phyloP scores from a whole-genome alignment of 176 grass and related monocot species.

The Areca catechu region DNA sequence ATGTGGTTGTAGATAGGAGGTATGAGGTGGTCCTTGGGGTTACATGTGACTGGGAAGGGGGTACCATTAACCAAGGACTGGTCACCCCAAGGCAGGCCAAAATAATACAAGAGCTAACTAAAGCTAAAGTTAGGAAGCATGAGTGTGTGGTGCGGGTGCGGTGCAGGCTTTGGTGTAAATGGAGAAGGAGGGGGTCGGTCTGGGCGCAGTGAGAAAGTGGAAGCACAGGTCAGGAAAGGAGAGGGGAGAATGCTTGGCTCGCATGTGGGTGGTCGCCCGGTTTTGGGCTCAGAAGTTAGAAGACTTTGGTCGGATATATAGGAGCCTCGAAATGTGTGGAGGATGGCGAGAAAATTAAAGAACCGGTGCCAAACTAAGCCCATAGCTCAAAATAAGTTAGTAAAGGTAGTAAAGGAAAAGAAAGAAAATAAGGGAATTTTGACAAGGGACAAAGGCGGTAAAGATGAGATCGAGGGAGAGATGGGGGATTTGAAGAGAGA shows the following conservation, averaged over 20 bases:
- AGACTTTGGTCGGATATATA: no score
- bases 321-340: conserved; percentile 1
- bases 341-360: neutral
- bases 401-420: no score
- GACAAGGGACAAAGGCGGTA: neutral
- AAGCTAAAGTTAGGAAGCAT: conserved; percentile 1
- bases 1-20: no score
- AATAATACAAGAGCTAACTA: neutral
- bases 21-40: no score
- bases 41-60: no score
- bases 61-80: no score
- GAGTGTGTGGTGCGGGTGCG: conserved; percentile 6
- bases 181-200: neutral
- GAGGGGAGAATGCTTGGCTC: conserved; percentile 2
- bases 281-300: conserved; percentile 1
- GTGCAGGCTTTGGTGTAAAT: conserved; percentile 13
- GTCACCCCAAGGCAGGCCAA: no score
- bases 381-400: no score
- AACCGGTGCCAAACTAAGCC: no score
- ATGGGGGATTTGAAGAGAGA: neutral
- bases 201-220: conserved; percentile 11
- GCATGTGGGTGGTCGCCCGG: conserved; percentile 6
- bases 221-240: conserved; percentile 9
- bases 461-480: conserved; percentile 10
- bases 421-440: neutral